Evolutionary conservation across 2,329 filamentous ascomycete species (phyloP).

Genomic region (Exophiala aquamarina): DNA sequence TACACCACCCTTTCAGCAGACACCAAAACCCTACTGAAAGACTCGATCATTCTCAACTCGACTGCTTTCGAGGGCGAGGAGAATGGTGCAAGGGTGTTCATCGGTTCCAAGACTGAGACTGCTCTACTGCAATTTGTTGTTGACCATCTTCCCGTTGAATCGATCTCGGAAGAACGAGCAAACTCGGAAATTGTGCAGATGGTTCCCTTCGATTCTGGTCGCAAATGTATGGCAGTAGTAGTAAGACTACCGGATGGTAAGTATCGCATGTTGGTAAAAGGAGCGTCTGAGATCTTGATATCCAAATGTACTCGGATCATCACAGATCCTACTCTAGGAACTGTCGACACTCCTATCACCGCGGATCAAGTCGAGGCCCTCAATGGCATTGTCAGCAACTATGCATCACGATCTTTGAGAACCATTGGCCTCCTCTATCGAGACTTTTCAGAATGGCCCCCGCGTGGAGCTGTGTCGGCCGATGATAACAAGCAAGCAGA

Average conservation of each 20-base stretch:
- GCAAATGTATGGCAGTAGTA: conserved; percentile 70
- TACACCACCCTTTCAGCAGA: conserved; percentile 52
- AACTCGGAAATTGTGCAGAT: conserved; percentile 58
- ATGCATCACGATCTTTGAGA: conserved; percentile 76
- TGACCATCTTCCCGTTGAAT: conserved; percentile 64
- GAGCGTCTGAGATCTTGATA: conserved; percentile 53
- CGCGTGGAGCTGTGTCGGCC: conserved; percentile 56
- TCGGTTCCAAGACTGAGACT: conserved; percentile 77
- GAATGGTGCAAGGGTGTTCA: conserved; percentile 60
- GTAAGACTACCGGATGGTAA: conserved; percentile 55
- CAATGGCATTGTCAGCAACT: conserved; percentile 69
- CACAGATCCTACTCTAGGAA: conserved; percentile 59
- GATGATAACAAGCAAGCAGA: conserved; percentile 62
- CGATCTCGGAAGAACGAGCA: conserved; percentile 60
- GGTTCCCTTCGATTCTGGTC: conserved; percentile 61
- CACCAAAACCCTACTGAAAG: conserved; percentile 57
- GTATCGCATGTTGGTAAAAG: conserved; percentile 58
- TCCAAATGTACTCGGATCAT: conserved; percentile 53
- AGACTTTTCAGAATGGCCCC: conserved; percentile 84
- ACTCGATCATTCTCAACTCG: conserved; percentile 68
- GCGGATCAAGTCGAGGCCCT: conserved; percentile 59
- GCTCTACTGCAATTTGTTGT: conserved; percentile 70
- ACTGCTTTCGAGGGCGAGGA: conserved; percentile 68
- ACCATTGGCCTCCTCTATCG: conserved; percentile 83
- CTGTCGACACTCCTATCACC: conserved; percentile 50